Conservation (phyloP, 2,329 filamentous ascomycete genomes). For the Penicillium concentricum region DNA sequence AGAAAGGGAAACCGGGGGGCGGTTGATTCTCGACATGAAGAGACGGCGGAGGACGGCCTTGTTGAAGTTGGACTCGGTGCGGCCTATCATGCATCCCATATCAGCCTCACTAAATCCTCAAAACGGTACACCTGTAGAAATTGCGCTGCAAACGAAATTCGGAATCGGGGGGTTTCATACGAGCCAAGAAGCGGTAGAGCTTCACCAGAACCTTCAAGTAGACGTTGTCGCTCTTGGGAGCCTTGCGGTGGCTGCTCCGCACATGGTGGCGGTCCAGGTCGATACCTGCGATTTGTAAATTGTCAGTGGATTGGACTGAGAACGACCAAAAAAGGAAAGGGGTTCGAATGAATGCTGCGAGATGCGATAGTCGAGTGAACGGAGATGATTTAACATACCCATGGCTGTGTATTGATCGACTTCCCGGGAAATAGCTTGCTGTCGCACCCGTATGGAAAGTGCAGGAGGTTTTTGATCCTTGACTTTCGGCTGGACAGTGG, state of each 20-base stretch:
- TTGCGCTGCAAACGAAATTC: conserved; percentile 9
- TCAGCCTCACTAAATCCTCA: conserved; percentile 18
- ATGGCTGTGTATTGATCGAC: conserved; percentile 45
- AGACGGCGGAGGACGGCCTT: conserved; percentile 96
- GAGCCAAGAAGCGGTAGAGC: conserved; percentile 94
- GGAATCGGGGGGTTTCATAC: conserved; percentile 51
- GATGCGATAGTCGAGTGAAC: neutral
- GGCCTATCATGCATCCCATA: conserved; percentile 57
- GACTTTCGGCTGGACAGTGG: conserved; percentile 41
- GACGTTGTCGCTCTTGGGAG: conserved; percentile 97
- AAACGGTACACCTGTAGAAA: conserved; percentile 5
- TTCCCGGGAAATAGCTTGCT: conserved; percentile 42
- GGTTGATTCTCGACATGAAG: conserved; percentile 99
- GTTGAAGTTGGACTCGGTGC: conserved; percentile 98
- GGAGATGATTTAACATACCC: conserved; percentile 35
- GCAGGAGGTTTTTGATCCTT: conserved; percentile 40
- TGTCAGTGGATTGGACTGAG: conserved; percentile 13
- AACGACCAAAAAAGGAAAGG: neutral
- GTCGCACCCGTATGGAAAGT: conserved; percentile 41
- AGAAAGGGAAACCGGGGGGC: conserved; percentile 89
- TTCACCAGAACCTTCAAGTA: conserved; percentile 97
- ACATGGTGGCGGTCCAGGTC: conserved; percentile 63
- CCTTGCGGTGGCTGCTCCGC: conserved; percentile 76
- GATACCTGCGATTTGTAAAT: conserved; percentile 45
- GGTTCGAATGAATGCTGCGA: neutral